phyloP scores from a whole-genome alignment of 371 early-diverging fungal species.

The Mortierella sp. region DNA sequence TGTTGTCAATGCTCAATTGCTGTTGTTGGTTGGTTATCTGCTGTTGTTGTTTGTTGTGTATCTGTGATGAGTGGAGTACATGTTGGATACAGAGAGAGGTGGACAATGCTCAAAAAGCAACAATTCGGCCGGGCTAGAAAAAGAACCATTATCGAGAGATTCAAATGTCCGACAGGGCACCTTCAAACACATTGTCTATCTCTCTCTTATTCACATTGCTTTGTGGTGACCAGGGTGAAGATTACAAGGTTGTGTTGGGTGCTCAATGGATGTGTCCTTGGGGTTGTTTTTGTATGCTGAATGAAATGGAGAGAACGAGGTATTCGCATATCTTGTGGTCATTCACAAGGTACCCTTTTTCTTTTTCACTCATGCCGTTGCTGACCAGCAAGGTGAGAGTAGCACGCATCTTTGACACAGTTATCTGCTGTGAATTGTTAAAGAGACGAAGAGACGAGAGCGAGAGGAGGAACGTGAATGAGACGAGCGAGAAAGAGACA shows the following conservation, averaged over 20 bases:
- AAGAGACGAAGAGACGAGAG: not conserved
- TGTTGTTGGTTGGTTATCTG: not conserved
- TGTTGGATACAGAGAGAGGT: not conserved
- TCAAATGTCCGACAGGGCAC: not conserved
- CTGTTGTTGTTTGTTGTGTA: not conserved
- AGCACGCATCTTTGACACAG: too few relatives aligned
- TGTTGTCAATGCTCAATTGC: not conserved
- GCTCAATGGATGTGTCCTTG: not conserved
- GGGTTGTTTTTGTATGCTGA: not conserved
- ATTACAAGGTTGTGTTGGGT: conserved; percentile 9
- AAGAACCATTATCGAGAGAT: not conserved
- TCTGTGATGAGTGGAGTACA: not conserved
- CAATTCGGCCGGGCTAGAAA: conserved; percentile 1
- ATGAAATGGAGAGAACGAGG: too few relatives aligned
- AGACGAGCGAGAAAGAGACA: not conserved
- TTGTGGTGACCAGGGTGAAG: not conserved
- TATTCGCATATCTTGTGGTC: not conserved
- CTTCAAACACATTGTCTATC: not conserved
- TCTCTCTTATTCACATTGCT: not conserved
- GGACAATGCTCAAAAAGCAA: conserved; percentile 2
- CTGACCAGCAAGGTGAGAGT: too few relatives aligned
- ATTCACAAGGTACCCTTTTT: not conserved
- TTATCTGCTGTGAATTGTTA: too few relatives aligned
- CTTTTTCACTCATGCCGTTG: not conserved
- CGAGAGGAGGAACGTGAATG: too few relatives aligned